Percentiles rank a stretch among this genome's conserved stretches.
These are phyloP conservation scores for rapeseed (Brassica napus) DNA, from an alignment of 345 rosid genomes.

Conservation along the genomic window DNA sequence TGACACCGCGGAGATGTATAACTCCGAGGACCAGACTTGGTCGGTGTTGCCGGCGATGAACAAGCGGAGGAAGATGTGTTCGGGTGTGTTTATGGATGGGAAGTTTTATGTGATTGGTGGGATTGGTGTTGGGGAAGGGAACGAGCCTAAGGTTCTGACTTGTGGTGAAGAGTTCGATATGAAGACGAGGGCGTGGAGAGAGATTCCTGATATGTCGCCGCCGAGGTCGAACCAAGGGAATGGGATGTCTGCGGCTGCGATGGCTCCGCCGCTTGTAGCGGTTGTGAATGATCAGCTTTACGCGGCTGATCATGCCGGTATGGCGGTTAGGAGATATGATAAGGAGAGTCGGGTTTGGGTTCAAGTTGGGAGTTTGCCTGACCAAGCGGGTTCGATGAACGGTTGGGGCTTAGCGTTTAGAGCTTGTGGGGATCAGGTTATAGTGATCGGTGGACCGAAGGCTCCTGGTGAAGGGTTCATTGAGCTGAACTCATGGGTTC, in stretches of 20 bases:
- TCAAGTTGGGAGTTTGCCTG: constrained; percentile 60
- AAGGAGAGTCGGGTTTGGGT: constrained; percentile 54
- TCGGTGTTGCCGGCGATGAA: constrained; percentile 58
- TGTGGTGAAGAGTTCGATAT: constrained; percentile 73
- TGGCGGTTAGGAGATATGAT: constrained; percentile 60
- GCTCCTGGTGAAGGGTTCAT: constrained; percentile 48
- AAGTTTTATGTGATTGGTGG: constrained; percentile 68
- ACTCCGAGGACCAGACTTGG: constrained; percentile 63
- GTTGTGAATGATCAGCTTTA: constrained; percentile 74
- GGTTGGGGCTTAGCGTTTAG: constrained; percentile 93
- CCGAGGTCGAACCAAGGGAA: constrained; percentile 29
- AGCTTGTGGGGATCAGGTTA: constrained; percentile 66
- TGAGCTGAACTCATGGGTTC: constrained; percentile 79
- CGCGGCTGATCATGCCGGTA: constrained; percentile 60
- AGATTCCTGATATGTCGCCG: constrained; percentile 67
- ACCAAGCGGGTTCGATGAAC: constrained; percentile 51
- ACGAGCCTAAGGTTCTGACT: constrained; percentile 41
- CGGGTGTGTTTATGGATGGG: constrained; percentile 50
- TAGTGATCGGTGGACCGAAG: constrained; percentile 68
- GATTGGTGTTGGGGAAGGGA: constrained; percentile 43
- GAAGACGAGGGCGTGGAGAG: constrained; percentile 55
- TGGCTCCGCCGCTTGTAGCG: constrained; percentile 82
- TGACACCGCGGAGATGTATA: constrained; percentile 63
- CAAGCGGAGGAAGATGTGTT: constrained; percentile 70
- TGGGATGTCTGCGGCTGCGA: constrained; percentile 39